Base-by-base conservation (phyloP, 345 rosid species). In the Cardiospermum halicacabum region DNA sequence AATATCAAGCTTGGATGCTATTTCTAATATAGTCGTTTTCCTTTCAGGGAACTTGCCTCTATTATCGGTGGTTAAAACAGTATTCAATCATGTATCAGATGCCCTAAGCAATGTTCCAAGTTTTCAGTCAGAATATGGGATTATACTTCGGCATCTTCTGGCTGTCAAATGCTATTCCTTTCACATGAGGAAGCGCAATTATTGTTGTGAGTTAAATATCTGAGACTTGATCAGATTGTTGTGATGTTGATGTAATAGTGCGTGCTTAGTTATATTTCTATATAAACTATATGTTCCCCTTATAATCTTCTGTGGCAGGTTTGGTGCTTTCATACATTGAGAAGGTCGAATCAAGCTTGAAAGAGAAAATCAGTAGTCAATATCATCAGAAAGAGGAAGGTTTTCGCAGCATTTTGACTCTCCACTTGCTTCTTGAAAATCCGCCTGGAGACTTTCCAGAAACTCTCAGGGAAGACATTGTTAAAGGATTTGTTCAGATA, bases 371-470 rank as follows among this genome's bases (percentile, higher is more conserved):
- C 67, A 76, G 45, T 73, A 57, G 70, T 76, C 87, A 80, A 37
- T 72, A 72, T 76, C 73, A 66, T 82, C 80, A 76, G 67, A 92
- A 81, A 57, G 98, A 89, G 77, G 96, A 92, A 60, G 84, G 77
- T 26, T 89, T 84, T 67, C 96, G 96, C 48, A 56, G 72, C 73
- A 79, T 88, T 39, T 66, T 82, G 47, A 82, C 88, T 11, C 85
- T 93, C 58, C 91, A 86, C n/a, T 88, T 91, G 24, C 92, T 90
- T 69, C 66, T 88, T 37, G 96, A 88, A 74, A 88, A 85, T 64
- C 88, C 96, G 69, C 92, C 96, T 9, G 97, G 97, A 74, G 95
- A 88, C 82, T 81, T 86, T 64, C 80, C 89, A 3, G 85, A 77
- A 72, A 77, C 80, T 68, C 84, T 84, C 27, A 79, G 90, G 78